These are phyloP conservation scores for Prunus fruticosa DNA, from an alignment of 306 rosid genomes.

Conservation along the genomic window DNA sequence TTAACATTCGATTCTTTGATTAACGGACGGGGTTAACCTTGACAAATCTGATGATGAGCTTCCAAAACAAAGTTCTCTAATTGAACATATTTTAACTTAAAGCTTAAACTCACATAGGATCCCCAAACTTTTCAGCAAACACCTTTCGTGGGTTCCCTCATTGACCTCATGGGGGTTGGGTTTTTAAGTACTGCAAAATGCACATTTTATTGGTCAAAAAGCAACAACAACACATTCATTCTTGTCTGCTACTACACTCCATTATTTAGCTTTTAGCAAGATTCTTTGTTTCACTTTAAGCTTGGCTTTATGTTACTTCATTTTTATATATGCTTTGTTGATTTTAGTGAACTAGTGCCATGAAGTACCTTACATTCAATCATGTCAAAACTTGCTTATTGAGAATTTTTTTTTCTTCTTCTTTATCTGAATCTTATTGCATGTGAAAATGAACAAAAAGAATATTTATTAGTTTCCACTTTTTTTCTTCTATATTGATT, in stretches of 20 bases:
- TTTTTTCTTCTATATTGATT: too few species aligned
- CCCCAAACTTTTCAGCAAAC: constrained; percentile 58
- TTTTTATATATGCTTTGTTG: constrained; percentile 24
- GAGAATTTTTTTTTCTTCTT: not conserved
- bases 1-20: not conserved
- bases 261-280: constrained; percentile 81
- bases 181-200: constrained; percentile 25
- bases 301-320: constrained; percentile 89
- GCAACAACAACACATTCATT: constrained; percentile 57
- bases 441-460: too few species aligned
- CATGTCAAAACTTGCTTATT: constrained; percentile 42
- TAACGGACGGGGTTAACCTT: constrained; percentile 23
- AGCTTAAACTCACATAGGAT: constrained; percentile 67
- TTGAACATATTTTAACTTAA: not conserved
- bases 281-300: constrained; percentile 77
- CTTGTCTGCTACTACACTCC: constrained; percentile 97
- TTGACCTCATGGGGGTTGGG: constrained; percentile 47
- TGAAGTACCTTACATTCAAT: constrained; percentile 57
- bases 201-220: constrained; percentile 59
- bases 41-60: constrained; percentile 28
- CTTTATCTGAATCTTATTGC: not conserved
- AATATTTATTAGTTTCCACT: too few species aligned
- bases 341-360: constrained; percentile 25
- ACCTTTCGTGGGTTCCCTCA: constrained; percentile 52
- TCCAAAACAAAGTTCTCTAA: constrained; percentile 14